Conservation (phyloP, 768 basidiomycete genomes). For the Xerocomus brunneocitrinus region DNA sequence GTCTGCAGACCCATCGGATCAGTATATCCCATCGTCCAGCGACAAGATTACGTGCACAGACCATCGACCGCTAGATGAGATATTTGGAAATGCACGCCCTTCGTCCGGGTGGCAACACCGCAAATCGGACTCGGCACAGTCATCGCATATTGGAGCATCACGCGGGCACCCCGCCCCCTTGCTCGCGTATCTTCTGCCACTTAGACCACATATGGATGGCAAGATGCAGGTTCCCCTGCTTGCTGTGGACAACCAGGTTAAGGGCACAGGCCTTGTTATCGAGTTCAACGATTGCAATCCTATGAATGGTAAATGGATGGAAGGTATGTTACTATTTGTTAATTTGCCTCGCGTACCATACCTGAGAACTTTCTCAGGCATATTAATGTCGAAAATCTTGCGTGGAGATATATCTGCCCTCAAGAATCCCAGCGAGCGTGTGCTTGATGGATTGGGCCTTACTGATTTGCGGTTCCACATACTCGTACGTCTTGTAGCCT, state of each 20-base stretch:
- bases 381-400: constrained; percentile 25
- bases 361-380: constrained; percentile 10
- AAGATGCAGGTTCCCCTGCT: constrained; percentile 20
- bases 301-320: constrained; percentile 17
- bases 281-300: constrained; percentile 21
- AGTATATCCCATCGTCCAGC: constrained; percentile 25
- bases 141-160: background rate
- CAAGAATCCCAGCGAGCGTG: constrained; percentile 15
- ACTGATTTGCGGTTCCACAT: constrained; percentile 19
- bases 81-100: constrained; percentile 14
- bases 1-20: constrained; percentile 12
- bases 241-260: constrained; percentile 19
- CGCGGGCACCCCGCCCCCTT: constrained; percentile 5
- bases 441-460: constrained; percentile 20
- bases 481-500: constrained; percentile 13
- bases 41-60: constrained; percentile 27
- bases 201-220: constrained; percentile 19
- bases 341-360: background rate
- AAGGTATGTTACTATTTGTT: constrained; percentile 11
- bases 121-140: background rate
- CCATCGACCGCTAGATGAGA: constrained; percentile 26
- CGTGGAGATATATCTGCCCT: constrained; percentile 18
- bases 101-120: background rate
- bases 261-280: constrained; percentile 17
- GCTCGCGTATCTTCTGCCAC: constrained; percentile 17